These are phyloP conservation scores for Epichloe amarillans DNA, from an alignment of 2,329 filamentous ascomycete genomes.

Conservation along the genomic window DNA sequence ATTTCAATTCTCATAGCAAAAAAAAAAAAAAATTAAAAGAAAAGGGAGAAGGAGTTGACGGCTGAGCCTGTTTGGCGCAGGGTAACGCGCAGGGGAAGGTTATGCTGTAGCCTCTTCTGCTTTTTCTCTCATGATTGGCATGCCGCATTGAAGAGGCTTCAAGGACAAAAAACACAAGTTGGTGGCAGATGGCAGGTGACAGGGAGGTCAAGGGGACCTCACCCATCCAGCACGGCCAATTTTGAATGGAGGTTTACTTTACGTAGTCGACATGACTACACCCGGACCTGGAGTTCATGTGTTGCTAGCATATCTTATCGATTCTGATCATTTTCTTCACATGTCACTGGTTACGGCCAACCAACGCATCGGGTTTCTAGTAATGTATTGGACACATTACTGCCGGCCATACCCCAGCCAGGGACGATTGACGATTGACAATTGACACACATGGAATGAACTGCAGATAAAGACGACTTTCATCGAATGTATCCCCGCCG, in stretches of 20 bases:
- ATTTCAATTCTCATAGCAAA: background rate
- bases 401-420: no score
- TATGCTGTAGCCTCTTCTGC: background rate
- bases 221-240: background rate
- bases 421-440: no score
- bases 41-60: background rate
- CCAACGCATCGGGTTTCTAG: no score
- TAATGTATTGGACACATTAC: no score
- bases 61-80: background rate
- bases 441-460: no score
- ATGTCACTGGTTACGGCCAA: no score
- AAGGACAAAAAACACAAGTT: background rate
- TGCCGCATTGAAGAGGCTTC: background rate
- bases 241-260: no score
- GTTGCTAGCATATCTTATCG: conserved; percentile 8
- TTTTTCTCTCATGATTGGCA: background rate
- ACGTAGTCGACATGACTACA: background rate
- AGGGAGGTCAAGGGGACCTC: background rate
- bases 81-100: background rate
- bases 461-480: background rate
- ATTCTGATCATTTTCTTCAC: no score
- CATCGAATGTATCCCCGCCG: background rate
- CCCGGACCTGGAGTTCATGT: conserved; percentile 11
- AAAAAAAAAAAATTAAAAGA: background rate
- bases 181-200: background rate